phyloP scores from a whole-genome alignment of 306 rosid genomes.

The Sindora glabra region DNA sequence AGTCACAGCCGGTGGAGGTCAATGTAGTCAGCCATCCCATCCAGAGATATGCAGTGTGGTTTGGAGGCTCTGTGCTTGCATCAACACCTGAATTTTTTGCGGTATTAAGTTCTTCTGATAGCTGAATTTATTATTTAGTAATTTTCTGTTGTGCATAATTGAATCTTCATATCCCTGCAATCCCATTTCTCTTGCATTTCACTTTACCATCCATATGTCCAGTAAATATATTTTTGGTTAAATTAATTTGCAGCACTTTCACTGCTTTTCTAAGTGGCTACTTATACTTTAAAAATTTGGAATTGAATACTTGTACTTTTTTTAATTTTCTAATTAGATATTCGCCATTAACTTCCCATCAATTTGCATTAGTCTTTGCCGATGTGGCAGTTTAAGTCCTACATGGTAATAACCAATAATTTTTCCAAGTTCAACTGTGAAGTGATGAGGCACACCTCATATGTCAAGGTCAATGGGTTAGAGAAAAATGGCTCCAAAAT shows the following conservation, averaged over 20 bases:
- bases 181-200: background rate
- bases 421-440: too few relatives aligned
- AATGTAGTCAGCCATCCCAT: constrained; percentile 94
- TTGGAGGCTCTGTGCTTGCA: constrained; percentile 98
- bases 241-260: background rate
- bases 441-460: too few relatives aligned
- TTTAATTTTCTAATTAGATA: too few relatives aligned
- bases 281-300: too few relatives aligned
- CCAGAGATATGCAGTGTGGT: constrained; percentile 99
- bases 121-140: background rate
- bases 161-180: background rate
- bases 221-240: background rate
- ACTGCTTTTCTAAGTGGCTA: too few relatives aligned
- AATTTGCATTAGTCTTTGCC: too few relatives aligned
- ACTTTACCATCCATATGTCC: background rate
- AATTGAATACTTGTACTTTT: too few relatives aligned
- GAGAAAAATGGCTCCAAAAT: too few relatives aligned
- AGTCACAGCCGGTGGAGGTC: constrained; percentile 97
- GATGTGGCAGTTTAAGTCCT: too few relatives aligned
- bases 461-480: too few relatives aligned
- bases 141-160: background rate
- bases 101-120: constrained; percentile 34
- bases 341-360: too few relatives aligned
- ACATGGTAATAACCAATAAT: too few relatives aligned
- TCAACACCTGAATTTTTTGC: constrained; percentile 93